Evolutionary conservation across 2,329 filamentous ascomycete species (phyloP).

Genomic region (Aspergillus sp.): DNA sequence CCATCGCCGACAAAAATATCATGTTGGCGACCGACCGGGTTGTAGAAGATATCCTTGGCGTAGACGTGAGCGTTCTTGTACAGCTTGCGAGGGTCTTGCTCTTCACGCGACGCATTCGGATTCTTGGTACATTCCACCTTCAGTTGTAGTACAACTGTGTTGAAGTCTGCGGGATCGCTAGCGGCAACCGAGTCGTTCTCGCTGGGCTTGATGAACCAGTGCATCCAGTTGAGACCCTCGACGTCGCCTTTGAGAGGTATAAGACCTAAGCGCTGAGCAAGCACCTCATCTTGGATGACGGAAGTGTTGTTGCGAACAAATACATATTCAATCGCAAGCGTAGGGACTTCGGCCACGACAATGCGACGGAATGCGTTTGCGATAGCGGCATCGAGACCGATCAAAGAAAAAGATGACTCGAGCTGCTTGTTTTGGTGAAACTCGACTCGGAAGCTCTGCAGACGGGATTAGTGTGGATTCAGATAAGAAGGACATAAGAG

Average conservation of each 20-base stretch:
- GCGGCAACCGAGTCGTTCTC: slow-evolving; percentile 57
- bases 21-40: slow-evolving; percentile 70
- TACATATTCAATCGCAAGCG: slow-evolving; percentile 89
- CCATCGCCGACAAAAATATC: slow-evolving; percentile 66
- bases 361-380: slow-evolving; percentile 98
- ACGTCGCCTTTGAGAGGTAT: slow-evolving; percentile 82
- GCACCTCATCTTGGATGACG: slow-evolving; percentile 95
- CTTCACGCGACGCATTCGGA: slow-evolving; percentile 65
- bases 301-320: slow-evolving; percentile 96
- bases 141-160: slow-evolving; percentile 79
- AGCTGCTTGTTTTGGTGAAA: slow-evolving; percentile 81
- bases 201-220: slow-evolving; percentile 74
- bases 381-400: slow-evolving; percentile 87
- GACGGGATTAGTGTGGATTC: neutral
- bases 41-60: slow-evolving; percentile 73
- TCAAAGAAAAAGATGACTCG: slow-evolving; percentile 83
- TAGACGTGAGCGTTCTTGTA: slow-evolving; percentile 86
- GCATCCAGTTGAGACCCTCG: slow-evolving; percentile 76
- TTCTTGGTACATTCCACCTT: slow-evolving; percentile 80
- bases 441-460: slow-evolving; percentile 67
- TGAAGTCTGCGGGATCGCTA: slow-evolving; percentile 67
- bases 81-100: slow-evolving; percentile 78
- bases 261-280: slow-evolving; percentile 84
- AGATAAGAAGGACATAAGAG: neutral
- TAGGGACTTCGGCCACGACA: slow-evolving; percentile 89